A percentile compares a stretch with the other conserved stretches of the same genome.
phyloP scores from a whole-genome alignment of 495 filamentous ascomycete genomes.

The Neurospora africana region DNA sequence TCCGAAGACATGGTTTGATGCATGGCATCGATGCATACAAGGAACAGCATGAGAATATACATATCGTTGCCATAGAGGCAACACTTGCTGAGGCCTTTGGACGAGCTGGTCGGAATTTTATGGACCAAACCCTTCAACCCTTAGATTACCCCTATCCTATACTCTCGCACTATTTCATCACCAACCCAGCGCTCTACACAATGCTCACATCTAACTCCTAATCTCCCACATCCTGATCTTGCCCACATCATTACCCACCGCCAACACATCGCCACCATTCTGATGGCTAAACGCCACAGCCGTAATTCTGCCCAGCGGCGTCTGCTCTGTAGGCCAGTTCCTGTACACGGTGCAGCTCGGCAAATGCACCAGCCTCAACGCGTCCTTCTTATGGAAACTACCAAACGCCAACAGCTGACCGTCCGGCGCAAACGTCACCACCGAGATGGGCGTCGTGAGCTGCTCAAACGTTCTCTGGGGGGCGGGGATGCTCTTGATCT shows the following conservation, averaged over 20 bases:
- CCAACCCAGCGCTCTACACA: not conserved
- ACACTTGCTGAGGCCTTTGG: not conserved
- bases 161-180: not conserved
- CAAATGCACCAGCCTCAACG: slow-evolving; percentile 77
- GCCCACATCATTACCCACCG: slow-evolving; percentile 78
- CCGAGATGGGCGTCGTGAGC: slow-evolving; percentile 70
- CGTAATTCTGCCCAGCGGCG: slow-evolving; percentile 77
- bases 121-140: not conserved
- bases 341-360: slow-evolving; percentile 86
- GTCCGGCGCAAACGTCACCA: slow-evolving; percentile 72
- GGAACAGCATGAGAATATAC: not conserved
- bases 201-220: slow-evolving; percentile 20
- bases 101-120: fast-evolving
- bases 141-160: not conserved
- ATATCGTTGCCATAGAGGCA: fast-evolving
- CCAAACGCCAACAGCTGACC: slow-evolving; percentile 80
- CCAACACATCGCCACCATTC: slow-evolving; percentile 50
- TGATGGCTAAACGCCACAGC: slow-evolving; percentile 64
- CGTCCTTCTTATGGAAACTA: slow-evolving; percentile 78
- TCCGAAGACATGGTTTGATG: no score
- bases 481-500: slow-evolving; percentile 52
- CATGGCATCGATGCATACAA: not conserved
- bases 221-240: slow-evolving; percentile 86
- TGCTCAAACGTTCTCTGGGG: slow-evolving; percentile 69
- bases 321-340: slow-evolving; percentile 91